Conservation (phyloP, 2,329 filamentous ascomycete genomes). For the Immersiporthe knoxdaviesiana region DNA sequence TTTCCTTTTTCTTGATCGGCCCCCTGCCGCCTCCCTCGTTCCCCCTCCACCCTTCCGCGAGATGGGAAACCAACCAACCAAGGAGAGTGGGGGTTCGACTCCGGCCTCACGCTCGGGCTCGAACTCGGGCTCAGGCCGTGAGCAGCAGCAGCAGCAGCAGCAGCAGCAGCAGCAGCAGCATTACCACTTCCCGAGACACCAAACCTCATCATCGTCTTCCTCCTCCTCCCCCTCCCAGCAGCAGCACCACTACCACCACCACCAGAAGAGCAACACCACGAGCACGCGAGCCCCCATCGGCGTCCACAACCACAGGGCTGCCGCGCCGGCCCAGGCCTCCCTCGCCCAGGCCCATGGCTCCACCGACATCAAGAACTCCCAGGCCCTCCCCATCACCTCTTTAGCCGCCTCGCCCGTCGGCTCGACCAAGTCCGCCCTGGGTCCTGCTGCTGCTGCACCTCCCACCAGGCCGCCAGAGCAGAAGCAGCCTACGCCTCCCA, state of each 20-base stretch:
- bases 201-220: constrained; percentile 33
- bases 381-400: constrained; percentile 52
- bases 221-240: constrained; percentile 35
- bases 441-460: not conserved
- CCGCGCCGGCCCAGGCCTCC: constrained; percentile 64
- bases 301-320: constrained; percentile 58
- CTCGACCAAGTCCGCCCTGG: constrained; percentile 34
- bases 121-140: constrained; percentile 35
- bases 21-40: constrained; percentile 12
- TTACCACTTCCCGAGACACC: constrained; percentile 28
- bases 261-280: constrained; percentile 45
- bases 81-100: constrained; percentile 35
- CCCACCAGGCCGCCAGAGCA: constrained; percentile 24
- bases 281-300: constrained; percentile 54
- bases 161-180: no score
- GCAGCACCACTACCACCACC: constrained; percentile 21
- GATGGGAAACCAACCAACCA: constrained; percentile 52
- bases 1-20: constrained; percentile 13
- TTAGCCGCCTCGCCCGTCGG: constrained; percentile 48
- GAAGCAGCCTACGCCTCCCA: constrained; percentile 14
- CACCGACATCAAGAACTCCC: constrained; percentile 50
- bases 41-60: constrained; percentile 34
- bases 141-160: no score
- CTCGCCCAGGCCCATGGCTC: constrained; percentile 64
- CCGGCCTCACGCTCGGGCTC: constrained; percentile 39